Percentiles rank a stretch among this genome's conserved stretches.
Evolutionary conservation across 2,329 filamentous ascomycete species (phyloP).

Genomic region (Curvularia eragrostidis): DNA sequence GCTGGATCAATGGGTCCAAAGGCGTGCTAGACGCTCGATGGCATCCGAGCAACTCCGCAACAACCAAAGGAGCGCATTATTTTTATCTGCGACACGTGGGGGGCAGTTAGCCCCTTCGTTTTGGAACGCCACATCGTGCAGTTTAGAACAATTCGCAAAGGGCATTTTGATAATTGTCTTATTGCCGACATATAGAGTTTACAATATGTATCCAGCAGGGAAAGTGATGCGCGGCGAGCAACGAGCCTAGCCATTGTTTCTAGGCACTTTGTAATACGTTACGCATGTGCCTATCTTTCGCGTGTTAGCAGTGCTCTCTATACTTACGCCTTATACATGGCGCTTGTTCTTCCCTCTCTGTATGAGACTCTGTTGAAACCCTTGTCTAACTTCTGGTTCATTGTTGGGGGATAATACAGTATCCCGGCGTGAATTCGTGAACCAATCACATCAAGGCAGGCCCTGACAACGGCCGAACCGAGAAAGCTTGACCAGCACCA

Average conservation of each 20-base stretch:
- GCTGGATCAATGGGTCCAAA: background rate
- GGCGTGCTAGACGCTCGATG: background rate
- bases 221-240: background rate
- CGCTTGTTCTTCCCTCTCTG: background rate
- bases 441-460: slow-evolving; percentile 29
- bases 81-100: background rate
- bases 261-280: background rate
- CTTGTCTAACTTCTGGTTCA: background rate
- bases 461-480: slow-evolving; percentile 20
- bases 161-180: background rate
- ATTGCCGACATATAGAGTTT: background rate
- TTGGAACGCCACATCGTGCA: background rate
- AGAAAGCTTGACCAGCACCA: slow-evolving; percentile 30
- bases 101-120: background rate
- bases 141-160: background rate
- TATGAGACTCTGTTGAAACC: background rate
- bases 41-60: background rate
- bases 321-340: background rate
- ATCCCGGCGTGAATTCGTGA: slow-evolving; percentile 9
- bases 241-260: background rate
- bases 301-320: background rate
- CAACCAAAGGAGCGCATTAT: background rate
- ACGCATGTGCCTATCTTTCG: background rate
- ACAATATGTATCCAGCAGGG: background rate
- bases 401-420: too few species aligned